Evolutionary conservation across 495 filamentous ascomycete species (phyloP).

Genomic region (Neurospora sp.): DNA sequence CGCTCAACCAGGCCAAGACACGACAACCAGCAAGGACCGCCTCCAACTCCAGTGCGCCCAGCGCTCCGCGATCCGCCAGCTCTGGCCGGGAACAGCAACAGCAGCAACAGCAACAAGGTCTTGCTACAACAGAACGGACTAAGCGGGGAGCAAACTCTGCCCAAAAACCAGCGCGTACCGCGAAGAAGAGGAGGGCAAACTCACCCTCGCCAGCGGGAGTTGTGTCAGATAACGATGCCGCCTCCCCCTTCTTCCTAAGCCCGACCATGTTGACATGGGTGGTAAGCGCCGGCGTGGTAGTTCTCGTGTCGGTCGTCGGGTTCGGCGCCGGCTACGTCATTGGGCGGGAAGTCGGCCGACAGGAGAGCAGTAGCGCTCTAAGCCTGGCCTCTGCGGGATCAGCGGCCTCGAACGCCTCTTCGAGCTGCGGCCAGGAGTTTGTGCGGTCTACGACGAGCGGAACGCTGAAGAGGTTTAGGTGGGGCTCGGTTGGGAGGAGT

Average conservation of each 20-base stretch:
- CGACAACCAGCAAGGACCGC: conserved; percentile 10
- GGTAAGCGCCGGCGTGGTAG: conserved; percentile 81
- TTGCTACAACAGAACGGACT: conserved; percentile 31
- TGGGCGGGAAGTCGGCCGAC: conserved; percentile 67
- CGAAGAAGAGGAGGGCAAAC: conserved; percentile 45
- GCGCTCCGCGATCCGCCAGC: conserved; percentile 16
- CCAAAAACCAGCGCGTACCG: conserved; percentile 26
- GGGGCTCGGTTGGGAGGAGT: conserved; percentile 34
- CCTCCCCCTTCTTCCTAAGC: conserved; percentile 28
- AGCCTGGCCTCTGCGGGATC: conserved; percentile 27
- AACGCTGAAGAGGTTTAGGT: conserved; percentile 35
- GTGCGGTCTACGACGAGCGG: conserved; percentile 26
- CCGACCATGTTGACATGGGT: conserved; percentile 88
- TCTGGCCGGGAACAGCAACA: conserved; percentile 17
- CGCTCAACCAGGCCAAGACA: conserved; percentile 1
- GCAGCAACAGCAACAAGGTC: conserved; percentile 23
- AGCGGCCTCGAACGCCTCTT: conserved; percentile 29
- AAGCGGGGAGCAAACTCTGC: conserved; percentile 40
- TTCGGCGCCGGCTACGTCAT: conserved; percentile 91
- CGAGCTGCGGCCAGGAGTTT: conserved; percentile 33
- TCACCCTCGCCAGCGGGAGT: conserved; percentile 6
- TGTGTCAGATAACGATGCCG: background rate
- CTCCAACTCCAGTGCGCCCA: conserved; percentile 24
- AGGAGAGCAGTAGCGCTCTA: conserved; percentile 37
- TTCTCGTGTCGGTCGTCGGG: conserved; percentile 80